Evolutionary conservation across 73 alveolate genomes (phyloP).

Genomic region (Paramecium sexaurelia): DNA sequence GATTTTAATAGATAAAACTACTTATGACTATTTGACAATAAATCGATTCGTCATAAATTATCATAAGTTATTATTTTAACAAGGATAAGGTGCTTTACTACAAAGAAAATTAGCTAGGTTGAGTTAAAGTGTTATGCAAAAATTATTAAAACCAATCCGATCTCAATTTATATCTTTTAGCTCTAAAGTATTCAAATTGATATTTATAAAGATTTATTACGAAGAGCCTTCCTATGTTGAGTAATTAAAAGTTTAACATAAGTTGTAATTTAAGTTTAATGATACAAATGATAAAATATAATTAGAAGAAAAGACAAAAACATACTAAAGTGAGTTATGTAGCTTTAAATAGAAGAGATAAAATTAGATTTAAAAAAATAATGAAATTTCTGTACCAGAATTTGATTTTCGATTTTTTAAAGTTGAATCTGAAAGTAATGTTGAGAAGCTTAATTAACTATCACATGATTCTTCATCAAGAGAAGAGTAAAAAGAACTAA

Average conservation of each 20-base stretch:
- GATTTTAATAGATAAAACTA: conserved; percentile 11
- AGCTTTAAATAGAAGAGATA: not conserved
- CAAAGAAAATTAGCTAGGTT: not conserved
- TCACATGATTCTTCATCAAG: not conserved
- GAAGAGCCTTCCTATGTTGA: not conserved
- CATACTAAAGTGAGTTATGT: not conserved
- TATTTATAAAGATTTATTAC: not conserved
- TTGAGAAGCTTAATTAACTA: not conserved
- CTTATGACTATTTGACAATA: conserved; percentile 16
- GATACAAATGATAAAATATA: not conserved
- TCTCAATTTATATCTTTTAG: not conserved
- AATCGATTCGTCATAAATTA: not conserved
- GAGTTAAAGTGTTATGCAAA: not conserved
- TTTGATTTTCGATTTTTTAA: not conserved
- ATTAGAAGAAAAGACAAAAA: not conserved
- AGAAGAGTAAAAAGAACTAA: not conserved
- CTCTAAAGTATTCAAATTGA: not conserved
- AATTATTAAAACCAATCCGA: not conserved
- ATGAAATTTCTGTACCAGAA: not conserved
- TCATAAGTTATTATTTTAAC: not conserved
- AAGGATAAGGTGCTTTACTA: not conserved
- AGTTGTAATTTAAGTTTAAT: not conserved
- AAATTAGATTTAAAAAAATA: not conserved
- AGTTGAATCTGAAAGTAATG: not conserved
- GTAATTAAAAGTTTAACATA: not conserved